Base-by-base conservation (phyloP, 176 grass and related monocot genomes). In the Paspalum notatum region DNA sequence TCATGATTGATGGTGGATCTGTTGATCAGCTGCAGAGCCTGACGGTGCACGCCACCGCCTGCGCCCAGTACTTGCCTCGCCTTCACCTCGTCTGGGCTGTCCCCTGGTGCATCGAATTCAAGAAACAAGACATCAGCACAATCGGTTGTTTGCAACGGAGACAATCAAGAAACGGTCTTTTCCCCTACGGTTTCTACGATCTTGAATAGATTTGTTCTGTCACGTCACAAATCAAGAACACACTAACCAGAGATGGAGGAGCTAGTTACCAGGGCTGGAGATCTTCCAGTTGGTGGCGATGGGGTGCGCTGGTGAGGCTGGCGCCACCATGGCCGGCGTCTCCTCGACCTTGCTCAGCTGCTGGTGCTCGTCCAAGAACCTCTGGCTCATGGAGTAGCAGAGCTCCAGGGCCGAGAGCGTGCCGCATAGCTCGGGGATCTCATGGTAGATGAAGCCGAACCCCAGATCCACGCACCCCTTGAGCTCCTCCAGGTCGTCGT, bases 381-480 rank as follows among this genome's bases (percentile, higher is more conserved):
- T n/a, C 82, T 80, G 82, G 82, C 76, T 85, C 82, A 89, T 85
- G 76, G 87, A 89, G 87, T 89, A 89, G 70, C 87, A 89, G 76
- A 89, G 82, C 82, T 89, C 82, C 13, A 89, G 82, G 7, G 87
- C 87, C 4, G 87, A 82, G 3, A 89, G 76, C 5, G 76, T 89
- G 82, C 87, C 76, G 76, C 87, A 85, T 0, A 89, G 87, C 87
- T 89, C 87, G 47, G 82, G 82, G 82, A 89, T 89, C 82, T 89
- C 87, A 55, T 80, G 4, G 62, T 85, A 89, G 76, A 76, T 89
- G 71, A 89, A 89, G 0, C 87, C 87, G 63, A 89, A 89, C 1
- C 87, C 87, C 87, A 89, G 87, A 85, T 89, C 87, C 54, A 85
- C 82, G 82, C 87, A 85, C 38, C 82, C 87, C 63, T 85, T 89